Base-by-base conservation (phyloP, 305 asterid species). In the Lippia alba region DNA sequence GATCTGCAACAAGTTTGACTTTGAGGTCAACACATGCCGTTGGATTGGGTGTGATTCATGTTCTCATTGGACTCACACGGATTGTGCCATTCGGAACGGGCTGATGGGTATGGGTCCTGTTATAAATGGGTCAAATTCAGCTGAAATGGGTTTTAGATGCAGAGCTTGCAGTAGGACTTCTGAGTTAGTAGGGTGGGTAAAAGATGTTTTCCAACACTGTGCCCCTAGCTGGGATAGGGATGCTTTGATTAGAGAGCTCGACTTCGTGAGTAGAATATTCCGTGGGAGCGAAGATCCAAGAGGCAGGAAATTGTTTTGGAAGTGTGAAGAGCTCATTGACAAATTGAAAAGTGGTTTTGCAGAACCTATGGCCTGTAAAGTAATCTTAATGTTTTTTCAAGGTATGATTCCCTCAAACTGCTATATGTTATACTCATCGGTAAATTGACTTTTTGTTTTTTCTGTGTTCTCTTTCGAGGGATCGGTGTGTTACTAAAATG, bases 51-150 rank as follows among this genome's bases (percentile, higher is more conserved):
- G 96, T 66, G 96, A 90, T 73, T 69, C 70, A 32, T 90, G 96
- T 76, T 87, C 94, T 51, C 94, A 87, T 67, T 90, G 98, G 98
- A 90, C 97, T 59, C 98, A 92, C 80, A 88, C 96, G 0, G 98
- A 92, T 78, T 90, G 97, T 84, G 98, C 97, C 56, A 88, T 92
- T 77, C 88, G 82, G 48, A 87, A 87, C 70, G 87, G 90, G 56
- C 96, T 67, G 71, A 88, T 92, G 73, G 91, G 94, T 40, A 87
- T 75, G 84, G 96, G 91, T 24, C 82, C 96, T 76, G 87, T 76
- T 67, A 88, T 83, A 78, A 85, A 69, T 67, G 96, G 94, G 17
- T 63, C 82, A 33, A 84, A 82, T 80, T 85, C 89, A 9, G 85
- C 86, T 3, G 98, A 90, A 84, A 90, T 86, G 93, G 83, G 87